Evolutionary conservation across 768 basidiomycete species (phyloP).

Genomic region (Daedaleopsis nitida): DNA sequence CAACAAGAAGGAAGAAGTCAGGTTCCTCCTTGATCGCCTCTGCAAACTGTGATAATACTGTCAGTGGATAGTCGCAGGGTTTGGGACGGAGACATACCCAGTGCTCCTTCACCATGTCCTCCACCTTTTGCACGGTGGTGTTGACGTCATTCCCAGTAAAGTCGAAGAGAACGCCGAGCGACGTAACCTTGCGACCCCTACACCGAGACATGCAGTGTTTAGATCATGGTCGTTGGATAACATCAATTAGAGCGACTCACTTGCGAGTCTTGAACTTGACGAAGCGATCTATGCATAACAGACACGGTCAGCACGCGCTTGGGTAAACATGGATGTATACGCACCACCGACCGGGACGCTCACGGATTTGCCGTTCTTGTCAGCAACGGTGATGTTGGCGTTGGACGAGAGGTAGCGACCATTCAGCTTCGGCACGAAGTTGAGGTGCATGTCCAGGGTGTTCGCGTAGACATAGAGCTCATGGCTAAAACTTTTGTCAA

Average conservation of each 20-base stretch:
- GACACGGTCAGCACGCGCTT: not conserved
- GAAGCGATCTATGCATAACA: slow-evolving; percentile 47
- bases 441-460: slow-evolving; percentile 69
- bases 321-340: slow-evolving; percentile 13
- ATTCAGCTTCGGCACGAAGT: slow-evolving; percentile 65
- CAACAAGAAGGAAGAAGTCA: slow-evolving; percentile 77
- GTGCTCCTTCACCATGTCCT: slow-evolving; percentile 73
- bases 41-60: slow-evolving; percentile 51
- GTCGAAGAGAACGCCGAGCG: slow-evolving; percentile 78
- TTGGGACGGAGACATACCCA: slow-evolving; percentile 54
- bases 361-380: slow-evolving; percentile 36
- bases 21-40: slow-evolving; percentile 81
- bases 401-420: slow-evolving; percentile 85
- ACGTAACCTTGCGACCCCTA: slow-evolving; percentile 72
- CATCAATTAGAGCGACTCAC: slow-evolving; percentile 40
- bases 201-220: not conserved
- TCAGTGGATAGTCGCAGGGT: not conserved
- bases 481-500: slow-evolving; percentile 48
- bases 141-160: slow-evolving; percentile 72
- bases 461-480: slow-evolving; percentile 77
- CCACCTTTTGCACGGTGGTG: slow-evolving; percentile 75
- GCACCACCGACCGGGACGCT: slow-evolving; percentile 49
- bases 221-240: not conserved
- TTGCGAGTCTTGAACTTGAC: slow-evolving; percentile 73
- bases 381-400: slow-evolving; percentile 75